Base-by-base conservation (phyloP, 495 filamentous ascomycete genomes). In the Penicillium desertorum region DNA sequence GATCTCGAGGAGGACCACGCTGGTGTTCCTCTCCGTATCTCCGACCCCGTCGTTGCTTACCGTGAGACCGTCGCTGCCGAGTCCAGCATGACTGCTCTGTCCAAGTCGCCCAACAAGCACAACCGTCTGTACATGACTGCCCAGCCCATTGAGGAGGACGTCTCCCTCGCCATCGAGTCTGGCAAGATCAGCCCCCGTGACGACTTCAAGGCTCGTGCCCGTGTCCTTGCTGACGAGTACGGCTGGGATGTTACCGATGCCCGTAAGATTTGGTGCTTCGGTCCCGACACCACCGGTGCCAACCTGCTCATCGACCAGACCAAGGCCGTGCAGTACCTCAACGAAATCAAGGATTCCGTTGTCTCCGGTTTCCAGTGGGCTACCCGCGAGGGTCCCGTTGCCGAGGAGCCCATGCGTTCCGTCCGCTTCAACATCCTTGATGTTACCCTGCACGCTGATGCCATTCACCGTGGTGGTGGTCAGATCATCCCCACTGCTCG, bases 101-200 rank as follows among this genome's bases (percentile, higher is more conserved):
- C 94, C 70, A 99, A 99, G 84, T 99, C 94, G 11, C 94, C 94
- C 77, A 99, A 99, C 86, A 99, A 99, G 90, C 94, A 99, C 88
- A 99, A 99, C 81, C 91, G 94, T 87, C 84, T 99, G 17, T 99
- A 98, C 83, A 83, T 99, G 73, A 86, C 83, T 70, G 94, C 94
- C 58, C 74, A 90, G 77, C 95, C 94, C 57, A 79, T 99, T 42
- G 85, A 82, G 10, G 94, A 99, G 81, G 94, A 97, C 60, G 87
- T 98, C 51, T 81, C 89, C 59, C 86, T 85, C 65, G 89, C 87
- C 69, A 99, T 99, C 64, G 94, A 99, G 82, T 64, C 74, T 45
- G 94, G 95, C 80, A 91, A 89, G 81, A 92, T 99, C 77, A 78
- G 75, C 68, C 93, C 95, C 59, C 91, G 95, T 83, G 94, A 99